These are phyloP conservation scores for Fusarium nematophilum DNA, from an alignment of 2,329 filamentous ascomycete genomes.

Conservation along the genomic window DNA sequence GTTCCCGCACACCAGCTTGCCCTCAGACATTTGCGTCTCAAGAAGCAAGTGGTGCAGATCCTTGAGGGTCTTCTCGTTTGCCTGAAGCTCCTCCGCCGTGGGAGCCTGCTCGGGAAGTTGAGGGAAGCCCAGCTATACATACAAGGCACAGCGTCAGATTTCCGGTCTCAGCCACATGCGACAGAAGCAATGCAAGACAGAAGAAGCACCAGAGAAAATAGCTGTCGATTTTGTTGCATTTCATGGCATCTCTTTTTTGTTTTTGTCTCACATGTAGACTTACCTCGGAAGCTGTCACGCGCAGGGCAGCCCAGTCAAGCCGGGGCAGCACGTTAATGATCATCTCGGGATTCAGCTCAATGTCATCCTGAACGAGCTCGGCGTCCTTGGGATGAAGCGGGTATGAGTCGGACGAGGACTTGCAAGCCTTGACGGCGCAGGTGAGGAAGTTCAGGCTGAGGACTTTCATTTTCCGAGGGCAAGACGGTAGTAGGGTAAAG, in stretches of 20 bases:
- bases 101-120: slow-evolving; percentile 74
- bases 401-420: slow-evolving; percentile 80
- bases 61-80: slow-evolving; percentile 75
- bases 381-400: slow-evolving; percentile 93
- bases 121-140: slow-evolving; percentile 85
- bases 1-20: slow-evolving; percentile 88
- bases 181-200: neutral
- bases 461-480: slow-evolving; percentile 77
- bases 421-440: slow-evolving; percentile 96
- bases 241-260: too few species aligned
- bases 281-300: slow-evolving; percentile 81
- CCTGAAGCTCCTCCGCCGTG: slow-evolving; percentile 69
- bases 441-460: slow-evolving; percentile 96
- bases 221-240: too few species aligned
- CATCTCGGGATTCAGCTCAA: slow-evolving; percentile 84
- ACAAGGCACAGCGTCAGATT: slow-evolving; percentile 15
- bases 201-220: too few species aligned
- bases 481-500: slow-evolving; percentile 1
- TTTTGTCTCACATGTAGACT: too few species aligned
- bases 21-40: slow-evolving; percentile 90
- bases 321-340: slow-evolving; percentile 87
- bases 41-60: slow-evolving; percentile 86
- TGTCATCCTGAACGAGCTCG: slow-evolving; percentile 87
- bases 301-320: slow-evolving; percentile 87
- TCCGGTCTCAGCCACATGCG: slow-evolving; percentile 5